These are phyloP conservation scores for Aspergillus sp. DNA, from an alignment of 2,329 filamentous ascomycete genomes.

Conservation along the genomic window DNA sequence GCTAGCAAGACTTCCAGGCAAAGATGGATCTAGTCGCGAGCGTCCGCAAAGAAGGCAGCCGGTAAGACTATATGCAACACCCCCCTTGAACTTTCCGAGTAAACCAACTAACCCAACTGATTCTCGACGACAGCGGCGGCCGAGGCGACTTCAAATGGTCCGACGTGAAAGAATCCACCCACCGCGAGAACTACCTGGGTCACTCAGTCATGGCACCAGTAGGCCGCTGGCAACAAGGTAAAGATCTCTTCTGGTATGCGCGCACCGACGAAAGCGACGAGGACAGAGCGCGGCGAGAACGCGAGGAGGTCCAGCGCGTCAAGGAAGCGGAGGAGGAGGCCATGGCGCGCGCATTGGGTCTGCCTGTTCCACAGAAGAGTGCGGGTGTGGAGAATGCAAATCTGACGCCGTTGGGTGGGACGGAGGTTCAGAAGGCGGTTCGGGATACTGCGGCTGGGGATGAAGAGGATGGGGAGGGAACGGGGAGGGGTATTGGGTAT, in stretches of 20 bases:
- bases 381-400: conserved; percentile 54
- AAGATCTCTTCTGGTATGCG: conserved; percentile 59
- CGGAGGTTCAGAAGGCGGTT: conserved; percentile 49
- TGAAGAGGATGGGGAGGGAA: conserved; percentile 6
- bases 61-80: conserved; percentile 35
- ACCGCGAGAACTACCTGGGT: conserved; percentile 85
- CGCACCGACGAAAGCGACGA: conserved; percentile 48
- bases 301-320: conserved; percentile 67
- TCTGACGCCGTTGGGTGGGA: conserved; percentile 53
- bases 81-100: background rate
- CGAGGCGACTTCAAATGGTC: conserved; percentile 92
- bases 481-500: conserved; percentile 26
- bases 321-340: conserved; percentile 93
- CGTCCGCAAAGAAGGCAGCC: conserved; percentile 80
- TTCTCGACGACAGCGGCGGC: conserved; percentile 55
- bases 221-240: conserved; percentile 80
- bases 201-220: conserved; percentile 89
- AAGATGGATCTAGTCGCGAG: conserved; percentile 87
- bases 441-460: conserved; percentile 29
- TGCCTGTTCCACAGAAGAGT: conserved; percentile 55
- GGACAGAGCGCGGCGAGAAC: conserved; percentile 46
- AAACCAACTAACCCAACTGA: conserved; percentile 3
- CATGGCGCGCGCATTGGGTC: conserved; percentile 69
- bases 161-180: conserved; percentile 75
- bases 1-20: conserved; percentile 5